Conservation (phyloP, 2,329 filamentous ascomycete genomes). For the Verticillium nubilum region DNA sequence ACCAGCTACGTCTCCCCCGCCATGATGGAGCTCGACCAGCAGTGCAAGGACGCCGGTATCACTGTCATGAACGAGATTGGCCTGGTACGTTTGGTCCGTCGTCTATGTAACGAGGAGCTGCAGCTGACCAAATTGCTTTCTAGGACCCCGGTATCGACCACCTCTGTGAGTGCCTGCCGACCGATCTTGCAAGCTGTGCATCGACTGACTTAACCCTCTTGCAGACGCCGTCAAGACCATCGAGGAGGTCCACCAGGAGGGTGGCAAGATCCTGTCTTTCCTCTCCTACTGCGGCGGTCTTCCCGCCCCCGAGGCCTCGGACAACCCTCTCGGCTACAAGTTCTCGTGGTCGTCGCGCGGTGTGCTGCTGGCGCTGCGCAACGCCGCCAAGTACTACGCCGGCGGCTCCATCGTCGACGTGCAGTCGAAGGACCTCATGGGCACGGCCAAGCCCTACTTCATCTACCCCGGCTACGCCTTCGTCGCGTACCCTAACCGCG, state of each 20-base stretch:
- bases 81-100: slow-evolving; percentile 26
- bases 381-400: slow-evolving; percentile 78
- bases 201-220: slow-evolving; percentile 7
- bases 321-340: slow-evolving; percentile 92
- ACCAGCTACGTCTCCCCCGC: slow-evolving; percentile 89
- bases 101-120: slow-evolving; percentile 4
- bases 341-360: slow-evolving; percentile 79
- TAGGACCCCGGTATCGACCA: slow-evolving; percentile 67
- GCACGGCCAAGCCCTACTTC: slow-evolving; percentile 78
- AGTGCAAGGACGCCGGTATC: slow-evolving; percentile 84
- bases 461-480: slow-evolving; percentile 87
- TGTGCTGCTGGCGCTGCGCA: slow-evolving; percentile 80
- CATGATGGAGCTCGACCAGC: slow-evolving; percentile 81
- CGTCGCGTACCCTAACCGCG: slow-evolving; percentile 89
- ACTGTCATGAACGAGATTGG: slow-evolving; percentile 98
- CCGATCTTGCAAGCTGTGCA: too few species aligned
- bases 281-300: slow-evolving; percentile 81
- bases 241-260: slow-evolving; percentile 76
- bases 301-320: slow-evolving; percentile 64
- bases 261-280: slow-evolving; percentile 82
- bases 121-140: slow-evolving; percentile 17
- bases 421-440: slow-evolving; percentile 67
- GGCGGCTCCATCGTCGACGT: slow-evolving; percentile 70
- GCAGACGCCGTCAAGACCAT: slow-evolving; percentile 84
- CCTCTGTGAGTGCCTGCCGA: slow-evolving; percentile 27